Evolutionary conservation across 805 yeast species (phyloP).

Genomic region (Candida succiphila): DNA sequence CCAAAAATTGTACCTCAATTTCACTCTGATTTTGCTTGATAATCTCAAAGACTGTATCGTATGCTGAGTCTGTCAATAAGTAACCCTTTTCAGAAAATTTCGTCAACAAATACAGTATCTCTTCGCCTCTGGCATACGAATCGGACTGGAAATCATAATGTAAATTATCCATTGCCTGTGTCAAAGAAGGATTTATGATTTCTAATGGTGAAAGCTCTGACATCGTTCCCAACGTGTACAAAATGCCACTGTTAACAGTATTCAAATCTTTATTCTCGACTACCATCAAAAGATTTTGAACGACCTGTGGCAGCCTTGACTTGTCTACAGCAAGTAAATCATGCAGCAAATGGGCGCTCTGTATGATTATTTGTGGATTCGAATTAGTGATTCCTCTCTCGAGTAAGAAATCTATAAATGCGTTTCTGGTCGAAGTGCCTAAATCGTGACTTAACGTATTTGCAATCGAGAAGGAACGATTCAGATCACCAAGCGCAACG

Average conservation of each 20-base stretch:
- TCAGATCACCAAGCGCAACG: constrained; percentile 32
- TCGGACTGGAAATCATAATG: constrained; percentile 25
- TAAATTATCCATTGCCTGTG: constrained; percentile 2
- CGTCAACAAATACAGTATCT: constrained; percentile 9
- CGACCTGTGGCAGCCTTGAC: too few relatives aligned
- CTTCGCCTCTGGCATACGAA: constrained; percentile 27
- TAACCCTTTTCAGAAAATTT: not conserved
- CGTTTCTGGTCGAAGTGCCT: constrained; percentile 7
- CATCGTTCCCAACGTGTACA: too few relatives aligned
- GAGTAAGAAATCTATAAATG: constrained; percentile 24
- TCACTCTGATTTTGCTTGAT: constrained; percentile 14
- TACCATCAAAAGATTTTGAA: too few relatives aligned
- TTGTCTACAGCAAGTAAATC: too few relatives aligned
- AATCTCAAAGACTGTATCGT: constrained; percentile 17
- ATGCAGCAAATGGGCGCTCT: too few relatives aligned
- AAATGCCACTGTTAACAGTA: too few relatives aligned
- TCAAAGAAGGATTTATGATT: too few relatives aligned
- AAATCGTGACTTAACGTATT: constrained; percentile 5
- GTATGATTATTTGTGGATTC: too few relatives aligned
- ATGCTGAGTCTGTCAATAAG: constrained; percentile 4
- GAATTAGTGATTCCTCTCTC: constrained; percentile 23
- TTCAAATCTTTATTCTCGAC: too few relatives aligned
- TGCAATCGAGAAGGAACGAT: constrained; percentile 24
- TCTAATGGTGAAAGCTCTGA: too few relatives aligned
- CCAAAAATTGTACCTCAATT: constrained; percentile 20